These are phyloP conservation scores for Neonectria punicea DNA, from an alignment of 2,329 filamentous ascomycete species.

Conservation along the genomic window DNA sequence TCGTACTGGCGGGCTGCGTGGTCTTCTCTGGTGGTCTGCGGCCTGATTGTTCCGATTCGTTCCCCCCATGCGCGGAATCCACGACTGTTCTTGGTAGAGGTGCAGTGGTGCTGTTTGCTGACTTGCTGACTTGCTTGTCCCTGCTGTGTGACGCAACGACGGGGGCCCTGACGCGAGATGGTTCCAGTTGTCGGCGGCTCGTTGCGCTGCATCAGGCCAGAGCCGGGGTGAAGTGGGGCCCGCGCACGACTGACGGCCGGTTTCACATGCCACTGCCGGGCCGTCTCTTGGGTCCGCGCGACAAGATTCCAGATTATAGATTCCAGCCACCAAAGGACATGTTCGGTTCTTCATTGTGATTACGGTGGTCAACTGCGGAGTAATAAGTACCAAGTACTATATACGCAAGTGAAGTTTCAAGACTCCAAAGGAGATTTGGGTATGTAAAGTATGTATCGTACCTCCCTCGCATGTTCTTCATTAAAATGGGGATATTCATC, in stretches of 20 bases:
- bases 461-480: conserved; percentile 11
- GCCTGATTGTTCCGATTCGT: conserved; percentile 16
- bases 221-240: not conserved
- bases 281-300: conserved; percentile 5
- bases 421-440: not conserved
- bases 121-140: not conserved
- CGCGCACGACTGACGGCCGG: conserved; percentile 8
- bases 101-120: not conserved
- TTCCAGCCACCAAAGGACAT: conserved; percentile 17
- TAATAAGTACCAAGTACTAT: not conserved
- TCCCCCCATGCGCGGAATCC: not conserved
- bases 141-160: conserved; percentile 20
- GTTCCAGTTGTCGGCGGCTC: conserved; percentile 14
- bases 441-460: not conserved
- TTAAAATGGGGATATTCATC: conserved; percentile 17
- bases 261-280: conserved; percentile 22
- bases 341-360: not conserved
- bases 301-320: conserved; percentile 4
- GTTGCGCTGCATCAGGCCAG: conserved; percentile 14
- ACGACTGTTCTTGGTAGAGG: conserved; percentile 3
- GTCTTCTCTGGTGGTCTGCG: conserved; percentile 1
- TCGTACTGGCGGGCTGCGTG: not conserved
- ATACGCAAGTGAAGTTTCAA: not conserved
- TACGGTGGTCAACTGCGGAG: not conserved
- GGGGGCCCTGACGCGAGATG: conserved; percentile 5